Base-by-base conservation (phyloP, 1,139 yeast species). In the Saccharomyces hybrid region DNA sequence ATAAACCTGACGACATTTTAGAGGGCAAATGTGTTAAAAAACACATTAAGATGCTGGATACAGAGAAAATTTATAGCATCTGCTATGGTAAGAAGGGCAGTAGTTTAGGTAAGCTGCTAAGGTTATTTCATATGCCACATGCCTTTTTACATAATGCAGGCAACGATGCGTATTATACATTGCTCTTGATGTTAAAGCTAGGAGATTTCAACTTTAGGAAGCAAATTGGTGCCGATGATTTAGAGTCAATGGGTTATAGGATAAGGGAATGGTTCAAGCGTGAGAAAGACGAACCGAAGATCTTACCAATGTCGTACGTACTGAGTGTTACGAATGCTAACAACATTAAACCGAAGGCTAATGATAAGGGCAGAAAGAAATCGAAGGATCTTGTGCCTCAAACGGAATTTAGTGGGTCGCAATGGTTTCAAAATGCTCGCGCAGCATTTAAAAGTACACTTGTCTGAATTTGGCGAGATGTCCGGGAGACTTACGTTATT, bases 91-190 rank as follows among this genome's bases (percentile, higher is more conserved):
- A 68, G 16, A 68, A 70, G 26, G 82, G 82, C 30, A 70, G 78
- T 8, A 77, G 80, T 14, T 70, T 87, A 52, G 77, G 79, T 6
- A 80, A 76, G 50, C 75, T 83, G 1, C 71, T 86, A 25, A 72
- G 77, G 50, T 69, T 75, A 52, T 73, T 84, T 28, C 73, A 76
- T 6, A 75, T 88, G 5, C 88, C 90, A 0, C 81, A 82, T 65
- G 77, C 84, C 0, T 79, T 75, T 58, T 70, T 86, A 50, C 95
- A 87, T 65, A 88, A 88, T 65, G 95, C 91, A 1, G 91, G 87
- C 14, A 88, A 88, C 65, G 96, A 88, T 67, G 83, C 95, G 1
- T 84, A 84, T 63, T 84, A 79, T 61, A 86, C 95, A 0, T 67
- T 86, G 50, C 58, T 79, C 30, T 71, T 83, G 34, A 78, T 82